phyloP scores from a whole-genome alignment of 108 stramenopile genomes.

The Skeletonema potamos region DNA sequence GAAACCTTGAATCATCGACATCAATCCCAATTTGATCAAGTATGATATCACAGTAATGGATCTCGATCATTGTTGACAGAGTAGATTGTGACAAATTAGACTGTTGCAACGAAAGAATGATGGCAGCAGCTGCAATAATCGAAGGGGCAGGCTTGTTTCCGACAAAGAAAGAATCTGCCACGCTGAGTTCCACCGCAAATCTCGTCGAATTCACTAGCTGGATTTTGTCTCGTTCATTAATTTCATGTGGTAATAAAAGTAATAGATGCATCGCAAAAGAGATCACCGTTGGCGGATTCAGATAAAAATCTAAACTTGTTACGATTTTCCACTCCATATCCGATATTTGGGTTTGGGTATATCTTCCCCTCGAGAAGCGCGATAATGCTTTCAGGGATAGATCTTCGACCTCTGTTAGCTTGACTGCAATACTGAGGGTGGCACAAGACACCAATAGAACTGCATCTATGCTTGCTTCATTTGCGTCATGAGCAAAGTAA shows the following conservation, averaged over 20 bases:
- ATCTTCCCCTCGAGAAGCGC: neutral
- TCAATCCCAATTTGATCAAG: neutral
- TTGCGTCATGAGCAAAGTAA: neutral
- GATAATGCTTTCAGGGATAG: neutral
- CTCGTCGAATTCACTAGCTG: neutral
- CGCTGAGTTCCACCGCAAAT: neutral
- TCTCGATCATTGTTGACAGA: neutral
- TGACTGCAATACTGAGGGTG: neutral
- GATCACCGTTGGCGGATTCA: neutral
- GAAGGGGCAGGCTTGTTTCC: neutral
- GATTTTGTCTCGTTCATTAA: neutral
- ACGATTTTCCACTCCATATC: neutral
- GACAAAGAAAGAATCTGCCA: neutral
- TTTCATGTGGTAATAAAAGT: neutral
- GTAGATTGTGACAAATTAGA: neutral
- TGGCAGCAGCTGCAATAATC: neutral
- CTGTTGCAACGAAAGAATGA: neutral
- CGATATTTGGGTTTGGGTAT: neutral
- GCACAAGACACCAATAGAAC: neutral
- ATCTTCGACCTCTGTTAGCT: neutral
- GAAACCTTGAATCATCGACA: neutral
- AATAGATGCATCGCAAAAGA: neutral
- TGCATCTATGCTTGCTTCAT: neutral
- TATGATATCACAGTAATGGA: neutral
- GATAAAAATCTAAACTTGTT: neutral